Evolutionary conservation across 805 yeast genomes (phyloP).

Genomic region (Teunomyces tritomae): DNA sequence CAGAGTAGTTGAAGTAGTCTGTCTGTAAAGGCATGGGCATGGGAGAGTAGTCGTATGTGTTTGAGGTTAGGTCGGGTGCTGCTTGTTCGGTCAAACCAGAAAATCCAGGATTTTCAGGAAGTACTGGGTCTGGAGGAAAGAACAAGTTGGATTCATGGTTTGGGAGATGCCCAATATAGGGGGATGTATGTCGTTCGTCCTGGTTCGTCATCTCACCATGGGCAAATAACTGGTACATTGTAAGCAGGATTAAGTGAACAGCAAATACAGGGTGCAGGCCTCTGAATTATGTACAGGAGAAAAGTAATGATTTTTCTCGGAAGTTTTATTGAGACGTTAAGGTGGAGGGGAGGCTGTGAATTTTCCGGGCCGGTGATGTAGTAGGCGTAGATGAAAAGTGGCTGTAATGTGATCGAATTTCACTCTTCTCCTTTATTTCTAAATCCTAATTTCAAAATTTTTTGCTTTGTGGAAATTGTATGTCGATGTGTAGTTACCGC

Average conservation of each 20-base stretch:
- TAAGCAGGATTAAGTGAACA: background rate
- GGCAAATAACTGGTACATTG: constrained; percentile 1
- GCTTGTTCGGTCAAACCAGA: background rate
- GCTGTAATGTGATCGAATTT: no score
- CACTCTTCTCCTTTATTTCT: no score
- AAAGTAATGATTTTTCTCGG: background rate
- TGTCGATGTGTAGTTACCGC: background rate
- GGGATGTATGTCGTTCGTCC: constrained; percentile 1
- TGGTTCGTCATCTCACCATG: constrained; percentile 2
- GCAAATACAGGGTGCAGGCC: background rate
- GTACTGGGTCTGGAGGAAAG: background rate
- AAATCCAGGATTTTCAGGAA: background rate
- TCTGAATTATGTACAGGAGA: background rate
- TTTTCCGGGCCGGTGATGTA: background rate
- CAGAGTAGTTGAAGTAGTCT: constrained; percentile 10
- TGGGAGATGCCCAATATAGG: background rate
- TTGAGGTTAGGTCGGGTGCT: background rate
- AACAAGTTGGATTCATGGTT: background rate
- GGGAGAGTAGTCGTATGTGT: background rate
- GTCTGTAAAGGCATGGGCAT: background rate
- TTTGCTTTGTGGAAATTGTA: no score
- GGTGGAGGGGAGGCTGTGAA: background rate
- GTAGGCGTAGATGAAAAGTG: background rate
- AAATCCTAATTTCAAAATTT: no score
- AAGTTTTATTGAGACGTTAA: background rate